Conservation (phyloP, 495 filamentous ascomycete genomes). For the Entonaema liquescens region DNA sequence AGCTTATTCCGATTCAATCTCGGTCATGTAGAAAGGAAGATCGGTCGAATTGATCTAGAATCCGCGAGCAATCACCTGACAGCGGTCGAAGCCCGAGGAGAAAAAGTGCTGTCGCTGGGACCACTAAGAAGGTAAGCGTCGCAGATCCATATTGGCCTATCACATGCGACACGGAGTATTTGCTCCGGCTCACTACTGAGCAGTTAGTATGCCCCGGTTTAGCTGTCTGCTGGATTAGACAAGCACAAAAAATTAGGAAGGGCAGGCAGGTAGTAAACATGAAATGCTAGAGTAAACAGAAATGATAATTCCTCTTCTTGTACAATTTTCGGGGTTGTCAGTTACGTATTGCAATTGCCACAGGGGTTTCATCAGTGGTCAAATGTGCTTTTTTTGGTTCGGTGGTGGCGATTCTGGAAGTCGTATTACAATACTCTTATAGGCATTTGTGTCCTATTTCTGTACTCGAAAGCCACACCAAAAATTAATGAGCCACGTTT, state of each 20-base stretch:
- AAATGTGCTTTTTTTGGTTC: constrained; percentile 36
- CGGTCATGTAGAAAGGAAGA: constrained; percentile 17
- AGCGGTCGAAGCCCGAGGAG: constrained; percentile 27
- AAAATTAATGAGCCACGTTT: constrained; percentile 36
- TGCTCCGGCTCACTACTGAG: constrained; percentile 48
- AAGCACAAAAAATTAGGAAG: constrained; percentile 42
- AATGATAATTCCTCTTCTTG: constrained; percentile 38
- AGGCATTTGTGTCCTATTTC: constrained; percentile 28
- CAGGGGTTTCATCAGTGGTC: constrained; percentile 42
- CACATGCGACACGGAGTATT: constrained; percentile 46
- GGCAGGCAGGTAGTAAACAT: constrained; percentile 37
- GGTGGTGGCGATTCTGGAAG: constrained; percentile 35
- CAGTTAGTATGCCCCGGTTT: constrained; percentile 40
- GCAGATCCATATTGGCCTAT: constrained; percentile 45
- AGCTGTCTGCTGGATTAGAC: constrained; percentile 40
- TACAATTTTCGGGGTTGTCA: constrained; percentile 24
- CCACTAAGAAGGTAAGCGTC: constrained; percentile 48
- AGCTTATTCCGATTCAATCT: constrained; percentile 14
- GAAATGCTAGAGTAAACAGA: constrained; percentile 38
- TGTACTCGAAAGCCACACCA: constrained; percentile 40
- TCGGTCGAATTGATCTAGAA: constrained; percentile 32
- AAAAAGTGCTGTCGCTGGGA: constrained; percentile 30
- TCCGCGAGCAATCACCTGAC: constrained; percentile 29
- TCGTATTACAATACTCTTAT: constrained; percentile 32
- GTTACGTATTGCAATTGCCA: constrained; percentile 50